A percentile compares a stretch with the other conserved stretches of the same genome.
Evolutionary conservation across 352 stramenopile genomes (phyloP).

Genomic region (Phytophthora litchii): DNA sequence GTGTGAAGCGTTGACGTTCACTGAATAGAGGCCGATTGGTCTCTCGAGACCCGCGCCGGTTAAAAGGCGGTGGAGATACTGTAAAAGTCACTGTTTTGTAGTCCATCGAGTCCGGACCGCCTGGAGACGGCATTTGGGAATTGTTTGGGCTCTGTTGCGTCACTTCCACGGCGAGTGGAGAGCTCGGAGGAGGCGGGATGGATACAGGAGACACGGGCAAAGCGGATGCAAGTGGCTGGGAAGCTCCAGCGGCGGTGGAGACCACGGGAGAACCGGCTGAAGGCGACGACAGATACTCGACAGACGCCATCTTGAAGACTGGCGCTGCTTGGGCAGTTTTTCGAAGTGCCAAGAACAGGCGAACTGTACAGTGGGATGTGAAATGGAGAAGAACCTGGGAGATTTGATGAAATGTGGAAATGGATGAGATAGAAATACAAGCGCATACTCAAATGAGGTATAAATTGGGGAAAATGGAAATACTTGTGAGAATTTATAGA

Average conservation of each 20-base stretch:
- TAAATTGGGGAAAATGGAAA: no score
- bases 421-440: no score
- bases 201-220: slow-evolving; percentile 11
- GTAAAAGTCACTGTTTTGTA: slow-evolving; percentile 54
- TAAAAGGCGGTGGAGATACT: slow-evolving; percentile 21
- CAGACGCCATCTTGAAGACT: slow-evolving; percentile 12
- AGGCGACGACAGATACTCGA: slow-evolving; percentile 17
- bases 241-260: neutral
- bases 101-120: slow-evolving; percentile 41
- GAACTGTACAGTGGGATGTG: no score
- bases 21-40: slow-evolving; percentile 52
- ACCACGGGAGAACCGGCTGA: slow-evolving; percentile 9
- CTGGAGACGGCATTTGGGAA: slow-evolving; percentile 25
- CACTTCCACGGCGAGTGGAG: slow-evolving; percentile 15
- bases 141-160: neutral
- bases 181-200: neutral
- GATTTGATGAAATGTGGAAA: no score
- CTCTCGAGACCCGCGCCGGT: slow-evolving; percentile 35
- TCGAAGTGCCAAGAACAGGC: neutral
- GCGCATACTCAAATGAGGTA: no score
- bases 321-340: slow-evolving; percentile 3
- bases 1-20: slow-evolving; percentile 80
- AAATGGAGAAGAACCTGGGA: no score
- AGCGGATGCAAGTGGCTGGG: neutral
- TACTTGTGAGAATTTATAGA: no score